phyloP scores from a whole-genome alignment of 2,329 filamentous ascomycete species.

The Fusarium sp. region DNA sequence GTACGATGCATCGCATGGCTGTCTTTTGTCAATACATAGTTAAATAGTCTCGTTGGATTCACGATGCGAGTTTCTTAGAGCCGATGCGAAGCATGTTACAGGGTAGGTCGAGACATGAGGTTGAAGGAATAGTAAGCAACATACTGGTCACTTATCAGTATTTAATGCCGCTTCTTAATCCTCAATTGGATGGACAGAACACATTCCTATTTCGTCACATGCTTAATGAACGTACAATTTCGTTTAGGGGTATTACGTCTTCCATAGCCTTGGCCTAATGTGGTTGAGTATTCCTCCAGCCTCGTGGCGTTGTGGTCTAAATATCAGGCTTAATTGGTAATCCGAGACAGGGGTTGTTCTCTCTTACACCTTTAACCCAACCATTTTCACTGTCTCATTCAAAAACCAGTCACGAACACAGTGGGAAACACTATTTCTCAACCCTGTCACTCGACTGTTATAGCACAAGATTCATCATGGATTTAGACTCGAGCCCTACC shows the following conservation, averaged over 20 bases:
- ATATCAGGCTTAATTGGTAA: not conserved
- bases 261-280: not conserved
- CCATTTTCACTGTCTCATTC: not conserved
- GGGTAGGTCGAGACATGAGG: too few relatives aligned
- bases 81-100: too few relatives aligned
- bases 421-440: too few relatives aligned
- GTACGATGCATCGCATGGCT: constrained; percentile 20
- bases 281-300: not conserved
- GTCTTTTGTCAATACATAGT: not conserved
- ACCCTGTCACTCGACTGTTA: too few relatives aligned
- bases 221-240: not conserved
- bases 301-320: not conserved
- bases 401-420: not conserved
- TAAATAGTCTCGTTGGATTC: not conserved
- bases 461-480: not conserved
- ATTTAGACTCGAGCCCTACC: constrained; percentile 37
- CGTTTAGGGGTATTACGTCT: not conserved
- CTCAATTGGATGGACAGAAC: too few relatives aligned
- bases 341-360: not conserved
- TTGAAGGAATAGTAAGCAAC: too few relatives aligned
- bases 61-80: not conserved
- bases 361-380: too few relatives aligned
- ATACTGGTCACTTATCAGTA: not conserved
- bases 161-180: too few relatives aligned
- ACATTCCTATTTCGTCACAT: too few relatives aligned